Evolutionary conservation across 371 early-diverging fungal species (phyloP).

Genomic region (Mortierella sp.): DNA sequence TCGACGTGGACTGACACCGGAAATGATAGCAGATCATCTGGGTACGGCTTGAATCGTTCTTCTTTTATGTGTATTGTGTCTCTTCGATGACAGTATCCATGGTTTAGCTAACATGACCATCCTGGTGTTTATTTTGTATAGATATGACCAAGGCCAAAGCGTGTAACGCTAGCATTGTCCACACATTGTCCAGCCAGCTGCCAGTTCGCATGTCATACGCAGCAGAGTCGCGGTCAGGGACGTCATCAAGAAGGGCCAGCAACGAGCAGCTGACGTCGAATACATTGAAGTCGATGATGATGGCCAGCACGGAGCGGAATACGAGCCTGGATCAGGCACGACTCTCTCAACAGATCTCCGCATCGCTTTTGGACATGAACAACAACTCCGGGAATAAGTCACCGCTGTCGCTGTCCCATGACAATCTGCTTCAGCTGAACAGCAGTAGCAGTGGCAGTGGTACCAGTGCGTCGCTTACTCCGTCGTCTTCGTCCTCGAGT

Average conservation of each 20-base stretch:
- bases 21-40: conserved; percentile 33
- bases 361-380: neutral
- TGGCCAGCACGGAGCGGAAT: conserved; percentile 22
- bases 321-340: conserved; percentile 30
- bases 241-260: conserved; percentile 38
- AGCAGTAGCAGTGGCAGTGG: neutral
- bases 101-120: too few relatives aligned
- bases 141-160: conserved; percentile 39
- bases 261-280: conserved; percentile 37
- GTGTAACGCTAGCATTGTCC: conserved; percentile 29
- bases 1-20: conserved; percentile 30
- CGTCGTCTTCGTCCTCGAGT: conserved; percentile 14
- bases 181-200: conserved; percentile 25
- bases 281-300: conserved; percentile 37
- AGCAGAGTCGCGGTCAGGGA: conserved; percentile 27
- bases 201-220: conserved; percentile 16
- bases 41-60: conserved; percentile 12
- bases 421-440: conserved; percentile 16
- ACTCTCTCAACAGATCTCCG: conserved; percentile 18
- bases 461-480: conserved; percentile 4
- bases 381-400: conserved; percentile 16
- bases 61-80: too few relatives aligned
- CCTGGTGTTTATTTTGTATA: conserved; percentile 1
- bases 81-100: too few relatives aligned
- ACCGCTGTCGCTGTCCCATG: conserved; percentile 20